Percentiles rank a stretch among this genome's conserved stretches.
These are phyloP conservation scores for Aurantiochytrium sp. DNA, from an alignment of 108 stramenopile species.

Conservation along the genomic window DNA sequence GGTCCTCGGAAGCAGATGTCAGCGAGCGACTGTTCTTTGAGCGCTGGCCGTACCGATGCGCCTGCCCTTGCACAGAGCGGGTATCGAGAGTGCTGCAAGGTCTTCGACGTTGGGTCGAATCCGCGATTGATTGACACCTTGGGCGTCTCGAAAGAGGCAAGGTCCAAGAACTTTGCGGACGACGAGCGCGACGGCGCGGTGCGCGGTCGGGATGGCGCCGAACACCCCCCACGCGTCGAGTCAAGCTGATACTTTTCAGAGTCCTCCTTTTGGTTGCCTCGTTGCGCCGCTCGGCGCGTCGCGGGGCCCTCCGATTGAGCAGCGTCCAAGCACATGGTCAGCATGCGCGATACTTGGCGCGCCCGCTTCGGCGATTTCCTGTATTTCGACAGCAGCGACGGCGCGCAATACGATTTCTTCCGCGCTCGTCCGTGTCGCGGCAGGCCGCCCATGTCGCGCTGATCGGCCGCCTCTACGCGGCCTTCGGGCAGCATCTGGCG, in stretches of 20 bases:
- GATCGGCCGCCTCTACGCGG: too few species aligned
- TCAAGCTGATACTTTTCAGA: too few species aligned
- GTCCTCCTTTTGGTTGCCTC: neutral
- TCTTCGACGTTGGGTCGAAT: neutral
- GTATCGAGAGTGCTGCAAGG: neutral
- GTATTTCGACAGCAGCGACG: neutral
- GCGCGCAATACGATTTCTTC: too few species aligned
- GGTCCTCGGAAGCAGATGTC: neutral
- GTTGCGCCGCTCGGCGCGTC: neutral
- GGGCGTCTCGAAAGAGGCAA: neutral
- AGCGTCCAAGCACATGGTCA: neutral
- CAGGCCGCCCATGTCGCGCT: too few species aligned
- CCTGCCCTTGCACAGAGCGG: neutral
- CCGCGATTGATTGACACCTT: neutral
- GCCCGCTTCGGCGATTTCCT: neutral
- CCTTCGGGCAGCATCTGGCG: too few species aligned
- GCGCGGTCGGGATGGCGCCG: too few species aligned
- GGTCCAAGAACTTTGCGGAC: neutral
- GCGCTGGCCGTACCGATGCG: neutral
- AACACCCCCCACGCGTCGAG: too few species aligned
- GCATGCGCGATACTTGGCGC: neutral
- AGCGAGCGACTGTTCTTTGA: neutral
- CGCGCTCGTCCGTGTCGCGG: too few species aligned
- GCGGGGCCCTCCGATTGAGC: neutral
- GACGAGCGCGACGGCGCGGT: neutral